These are phyloP conservation scores for Plasmodium yoelii DNA, from an alignment of 169 alveolate species.

Conservation along the genomic window DNA sequence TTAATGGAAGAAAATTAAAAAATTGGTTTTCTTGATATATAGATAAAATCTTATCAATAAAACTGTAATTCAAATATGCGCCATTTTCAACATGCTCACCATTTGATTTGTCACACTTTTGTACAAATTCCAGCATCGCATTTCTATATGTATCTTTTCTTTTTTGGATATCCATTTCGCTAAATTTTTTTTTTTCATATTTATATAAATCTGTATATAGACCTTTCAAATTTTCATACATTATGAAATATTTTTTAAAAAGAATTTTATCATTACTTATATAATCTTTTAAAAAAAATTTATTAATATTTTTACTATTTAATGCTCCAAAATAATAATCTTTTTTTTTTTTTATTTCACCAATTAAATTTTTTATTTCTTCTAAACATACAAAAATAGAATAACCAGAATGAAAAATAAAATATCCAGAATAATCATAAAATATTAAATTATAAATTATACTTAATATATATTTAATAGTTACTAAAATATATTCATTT, in stretches of 20 bases:
- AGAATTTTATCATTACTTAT: conserved; percentile 58
- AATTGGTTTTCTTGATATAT: conserved; percentile 7
- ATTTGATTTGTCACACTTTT: background rate
- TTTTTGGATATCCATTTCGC: conserved; percentile 19
- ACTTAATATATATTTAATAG: conserved; percentile 45
- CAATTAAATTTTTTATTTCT: conserved; percentile 61
- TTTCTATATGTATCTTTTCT: conserved; percentile 30
- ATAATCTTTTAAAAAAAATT: conserved; percentile 38
- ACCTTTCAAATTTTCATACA: conserved; percentile 58
- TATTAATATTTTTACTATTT: conserved; percentile 5
- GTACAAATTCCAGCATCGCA: conserved; percentile 3
- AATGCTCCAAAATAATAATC: conserved; percentile 67
- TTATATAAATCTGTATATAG: conserved; percentile 48
- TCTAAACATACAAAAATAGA: conserved; percentile 73
- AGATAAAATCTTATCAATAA: background rate
- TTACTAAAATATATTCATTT: conserved; percentile 48
- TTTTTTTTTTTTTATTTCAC: conserved; percentile 71
- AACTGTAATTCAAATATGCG: background rate
- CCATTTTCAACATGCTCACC: background rate
- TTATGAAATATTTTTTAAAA: conserved; percentile 32
- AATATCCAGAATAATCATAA: conserved; percentile 66
- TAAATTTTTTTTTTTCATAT: conserved; percentile 61
- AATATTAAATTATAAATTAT: conserved; percentile 65
- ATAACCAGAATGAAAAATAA: conserved; percentile 65
- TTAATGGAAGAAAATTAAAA: conserved; percentile 38